Base-by-base conservation (phyloP, 208 protist species). In the Borovskyia barvae region DNA sequence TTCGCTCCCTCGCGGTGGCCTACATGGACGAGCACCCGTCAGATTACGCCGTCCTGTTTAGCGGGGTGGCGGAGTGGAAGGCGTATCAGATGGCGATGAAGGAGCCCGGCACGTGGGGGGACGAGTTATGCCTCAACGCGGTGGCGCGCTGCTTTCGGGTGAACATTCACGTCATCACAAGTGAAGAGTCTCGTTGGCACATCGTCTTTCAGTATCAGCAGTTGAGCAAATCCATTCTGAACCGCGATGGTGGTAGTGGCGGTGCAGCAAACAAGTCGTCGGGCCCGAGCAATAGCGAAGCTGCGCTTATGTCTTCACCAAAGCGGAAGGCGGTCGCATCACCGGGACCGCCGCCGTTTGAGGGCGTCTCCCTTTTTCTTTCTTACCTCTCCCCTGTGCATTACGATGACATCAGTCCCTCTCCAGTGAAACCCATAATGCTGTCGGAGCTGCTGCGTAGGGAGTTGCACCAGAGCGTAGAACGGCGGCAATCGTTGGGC, bases 141-240 rank as follows among this genome's bases (percentile, higher is more conserved):
- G 84, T 84, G 9, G 74, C 80, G n/a, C 80, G 82, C 22, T 94
- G 81, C 55, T 94, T 94, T 61, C 62, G 70, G 51, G 84, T 88
- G 17, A 80, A 91, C 47, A 90, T 94, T 58, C 83, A 91, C 65
- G 84, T 94, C 71, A 89, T 94, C 62, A 92, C 84, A 17, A 92
- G 84, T 49, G 77, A 85, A 30, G 57, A 19, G 14, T 54, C 37
- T n/a, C 77, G 79, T 2, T 94, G 87, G 85, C 82, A 91, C 66
- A 65, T 90, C 19, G 72, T 90, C 32, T 94, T 94, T 54, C 82
- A 84, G 48, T 74, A 87, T 33, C 75, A 89, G 43, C 57, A 84
- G 19, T 66, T 93, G 0, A 52, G 72, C 5, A 51, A 71, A 52
- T 81, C 75, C 0, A 28, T 66, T 39, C 57, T 67, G 2, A 49